These are phyloP conservation scores for Geotrichum klebahnii DNA, from an alignment of 1,139 yeast genomes.

Conservation along the genomic window DNA sequence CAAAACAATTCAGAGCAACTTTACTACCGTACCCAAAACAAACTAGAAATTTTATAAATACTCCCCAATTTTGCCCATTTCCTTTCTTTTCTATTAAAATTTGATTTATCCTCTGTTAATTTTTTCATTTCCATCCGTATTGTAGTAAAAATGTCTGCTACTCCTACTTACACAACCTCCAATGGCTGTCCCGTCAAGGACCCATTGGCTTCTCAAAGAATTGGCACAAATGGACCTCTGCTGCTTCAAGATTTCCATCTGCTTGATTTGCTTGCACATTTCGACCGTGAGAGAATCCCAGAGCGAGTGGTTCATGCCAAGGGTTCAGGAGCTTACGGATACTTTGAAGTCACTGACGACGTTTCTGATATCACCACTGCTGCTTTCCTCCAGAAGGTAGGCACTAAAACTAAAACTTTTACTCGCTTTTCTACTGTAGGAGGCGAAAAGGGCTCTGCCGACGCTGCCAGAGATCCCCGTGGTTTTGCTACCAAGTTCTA, in stretches of 20 bases:
- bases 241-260: conserved; percentile 74
- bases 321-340: conserved; percentile 84
- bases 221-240: conserved; percentile 72
- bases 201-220: conserved; percentile 70
- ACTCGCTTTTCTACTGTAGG: conserved; percentile 87
- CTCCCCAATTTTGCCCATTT: too few relatives aligned
- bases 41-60: too few relatives aligned
- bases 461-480: conserved; percentile 85
- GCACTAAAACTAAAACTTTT: conserved; percentile 70
- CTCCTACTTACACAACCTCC: conserved; percentile 54
- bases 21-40: too few relatives aligned
- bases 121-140: too few relatives aligned
- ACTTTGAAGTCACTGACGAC: conserved; percentile 77
- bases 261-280: conserved; percentile 73
- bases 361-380: conserved; percentile 69
- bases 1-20: too few relatives aligned
- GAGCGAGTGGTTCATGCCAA: conserved; percentile 89
- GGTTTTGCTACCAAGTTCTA: conserved; percentile 80
- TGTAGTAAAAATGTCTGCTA: too few relatives aligned
- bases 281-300: conserved; percentile 83
- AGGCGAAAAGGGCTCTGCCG: conserved; percentile 81
- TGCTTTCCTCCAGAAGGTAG: conserved; percentile 64
- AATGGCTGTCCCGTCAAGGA: conserved; percentile 65
- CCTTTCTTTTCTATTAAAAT: too few relatives aligned
- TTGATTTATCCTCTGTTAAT: too few relatives aligned